These are phyloP conservation scores for Candida hispaniensis DNA, from an alignment of 805 yeast species.

Conservation along the genomic window DNA sequence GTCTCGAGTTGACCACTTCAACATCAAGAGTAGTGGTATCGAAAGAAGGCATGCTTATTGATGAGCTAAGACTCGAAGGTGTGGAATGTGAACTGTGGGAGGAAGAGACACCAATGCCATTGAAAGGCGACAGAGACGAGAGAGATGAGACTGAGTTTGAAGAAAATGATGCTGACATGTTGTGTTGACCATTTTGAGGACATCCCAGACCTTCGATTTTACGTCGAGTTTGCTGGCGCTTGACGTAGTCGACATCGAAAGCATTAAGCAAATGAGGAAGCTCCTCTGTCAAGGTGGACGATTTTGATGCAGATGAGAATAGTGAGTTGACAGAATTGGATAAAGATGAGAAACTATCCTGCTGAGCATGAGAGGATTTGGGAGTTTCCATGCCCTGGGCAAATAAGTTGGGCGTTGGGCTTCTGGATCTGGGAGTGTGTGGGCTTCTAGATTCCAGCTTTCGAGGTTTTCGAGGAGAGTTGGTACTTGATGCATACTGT, in stretches of 20 bases:
- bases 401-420: constrained; percentile 4
- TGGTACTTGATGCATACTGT: constrained; percentile 10
- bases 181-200: constrained; percentile 3
- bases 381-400: constrained; percentile 4
- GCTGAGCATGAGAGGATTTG: constrained; percentile 12
- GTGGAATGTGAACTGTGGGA: constrained; percentile 8
- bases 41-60: constrained; percentile 1
- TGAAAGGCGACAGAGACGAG: constrained; percentile 6
- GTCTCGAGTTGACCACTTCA: constrained; percentile 22
- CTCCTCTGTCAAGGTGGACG: constrained; percentile 21
- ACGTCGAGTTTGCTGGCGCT: constrained; percentile 15
- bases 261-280: constrained; percentile 23
- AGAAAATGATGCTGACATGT: constrained; percentile 4
- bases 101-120: background rate
- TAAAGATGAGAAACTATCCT: constrained; percentile 15
- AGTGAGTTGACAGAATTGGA: constrained; percentile 15
- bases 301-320: constrained; percentile 15
- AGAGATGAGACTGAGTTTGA: constrained; percentile 10
- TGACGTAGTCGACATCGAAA: constrained; percentile 21
- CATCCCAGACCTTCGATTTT: constrained; percentile 4
- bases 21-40: constrained; percentile 18
- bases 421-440: constrained; percentile 7
- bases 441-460: constrained; percentile 4
- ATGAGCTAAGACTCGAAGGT: constrained; percentile 3
- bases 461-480: constrained; percentile 6